A percentile compares a stretch with the other conserved stretches of the same genome.
These are phyloP conservation scores for Papiliotrema flavescens DNA, from an alignment of 1,284 basidiomycete genomes.

Conservation along the genomic window DNA sequence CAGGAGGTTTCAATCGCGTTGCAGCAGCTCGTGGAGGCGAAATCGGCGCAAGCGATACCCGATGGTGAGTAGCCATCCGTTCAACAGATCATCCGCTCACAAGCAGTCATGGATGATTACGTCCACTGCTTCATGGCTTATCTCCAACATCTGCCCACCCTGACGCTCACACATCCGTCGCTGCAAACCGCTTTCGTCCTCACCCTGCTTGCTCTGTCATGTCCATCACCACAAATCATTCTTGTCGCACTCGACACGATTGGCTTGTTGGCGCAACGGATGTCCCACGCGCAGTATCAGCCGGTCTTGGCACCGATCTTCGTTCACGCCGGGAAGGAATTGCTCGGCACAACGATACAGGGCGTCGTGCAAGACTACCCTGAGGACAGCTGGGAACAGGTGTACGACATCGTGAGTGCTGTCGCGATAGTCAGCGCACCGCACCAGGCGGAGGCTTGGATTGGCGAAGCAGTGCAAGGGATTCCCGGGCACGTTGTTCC, in stretches of 20 bases:
- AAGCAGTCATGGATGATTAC: constrained; percentile 89
- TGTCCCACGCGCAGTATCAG: constrained; percentile 50
- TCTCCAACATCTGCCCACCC: constrained; percentile 64
- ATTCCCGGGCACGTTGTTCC: constrained; percentile 65
- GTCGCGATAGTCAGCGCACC: constrained; percentile 63
- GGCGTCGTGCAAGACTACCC: constrained; percentile 84
- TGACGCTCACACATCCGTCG: constrained; percentile 70
- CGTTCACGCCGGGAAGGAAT: constrained; percentile 67
- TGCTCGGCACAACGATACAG: constrained; percentile 67
- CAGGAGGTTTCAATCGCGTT: constrained; percentile 70
- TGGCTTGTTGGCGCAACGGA: constrained; percentile 65
- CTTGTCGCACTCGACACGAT: constrained; percentile 79
- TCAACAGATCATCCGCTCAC: constrained; percentile 2
- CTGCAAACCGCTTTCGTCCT: constrained; percentile 73
- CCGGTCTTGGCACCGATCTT: constrained; percentile 61
- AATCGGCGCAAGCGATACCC: constrained; percentile 67
- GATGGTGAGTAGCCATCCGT: constrained; percentile 59
- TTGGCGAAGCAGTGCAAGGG: constrained; percentile 66
- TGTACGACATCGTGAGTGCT: constrained; percentile 73
- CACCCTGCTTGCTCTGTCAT: constrained; percentile 68
- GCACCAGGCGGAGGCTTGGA: constrained; percentile 65
- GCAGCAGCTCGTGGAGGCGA: constrained; percentile 62
- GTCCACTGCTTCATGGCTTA: constrained; percentile 74
- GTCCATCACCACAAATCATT: constrained; percentile 75
- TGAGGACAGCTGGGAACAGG: constrained; percentile 71